A percentile compares a stretch with the other conserved stretches of the same genome.
phyloP scores from a whole-genome alignment of 805 yeast species.

The Diddensiella transvaalensis region DNA sequence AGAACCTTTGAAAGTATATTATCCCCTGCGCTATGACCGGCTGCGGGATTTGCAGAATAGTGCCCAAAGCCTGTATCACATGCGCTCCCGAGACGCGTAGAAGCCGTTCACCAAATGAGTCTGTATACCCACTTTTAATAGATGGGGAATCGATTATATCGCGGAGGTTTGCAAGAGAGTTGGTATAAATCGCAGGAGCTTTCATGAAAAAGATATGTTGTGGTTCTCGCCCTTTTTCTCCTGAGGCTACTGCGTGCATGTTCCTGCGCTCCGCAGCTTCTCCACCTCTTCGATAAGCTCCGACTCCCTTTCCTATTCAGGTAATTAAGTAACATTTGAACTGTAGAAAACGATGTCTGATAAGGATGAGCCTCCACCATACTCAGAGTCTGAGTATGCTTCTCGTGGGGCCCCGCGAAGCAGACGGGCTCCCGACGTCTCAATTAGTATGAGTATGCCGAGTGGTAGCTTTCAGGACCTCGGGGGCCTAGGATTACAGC shows the following conservation, averaged over 20 bases:
- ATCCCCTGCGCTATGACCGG: conserved; percentile 13
- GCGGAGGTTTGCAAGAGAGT: background rate
- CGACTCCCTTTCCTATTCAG: background rate
- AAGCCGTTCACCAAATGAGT: background rate
- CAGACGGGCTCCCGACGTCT: background rate
- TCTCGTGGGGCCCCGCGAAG: background rate
- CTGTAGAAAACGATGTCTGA: background rate
- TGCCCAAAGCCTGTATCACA: conserved; percentile 13
- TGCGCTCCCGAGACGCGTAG: conserved; percentile 3
- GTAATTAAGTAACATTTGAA: too few species aligned
- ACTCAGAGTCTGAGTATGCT: background rate
- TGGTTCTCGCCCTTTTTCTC: too few species aligned
- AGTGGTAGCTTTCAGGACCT: background rate
- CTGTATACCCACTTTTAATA: background rate
- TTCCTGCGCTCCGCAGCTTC: background rate
- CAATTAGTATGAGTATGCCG: background rate
- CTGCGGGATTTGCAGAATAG: conserved; percentile 10
- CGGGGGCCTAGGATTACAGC: background rate
- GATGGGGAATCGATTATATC: background rate
- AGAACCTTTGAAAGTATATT: conserved; percentile 12
- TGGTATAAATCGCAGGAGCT: background rate
- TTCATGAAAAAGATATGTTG: too few species aligned
- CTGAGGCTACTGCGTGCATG: too few species aligned
- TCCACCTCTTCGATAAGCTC: background rate
- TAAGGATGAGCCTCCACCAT: background rate